Evolutionary conservation across 768 basidiomycete species (phyloP).

Genomic region (Russula vinacea): DNA sequence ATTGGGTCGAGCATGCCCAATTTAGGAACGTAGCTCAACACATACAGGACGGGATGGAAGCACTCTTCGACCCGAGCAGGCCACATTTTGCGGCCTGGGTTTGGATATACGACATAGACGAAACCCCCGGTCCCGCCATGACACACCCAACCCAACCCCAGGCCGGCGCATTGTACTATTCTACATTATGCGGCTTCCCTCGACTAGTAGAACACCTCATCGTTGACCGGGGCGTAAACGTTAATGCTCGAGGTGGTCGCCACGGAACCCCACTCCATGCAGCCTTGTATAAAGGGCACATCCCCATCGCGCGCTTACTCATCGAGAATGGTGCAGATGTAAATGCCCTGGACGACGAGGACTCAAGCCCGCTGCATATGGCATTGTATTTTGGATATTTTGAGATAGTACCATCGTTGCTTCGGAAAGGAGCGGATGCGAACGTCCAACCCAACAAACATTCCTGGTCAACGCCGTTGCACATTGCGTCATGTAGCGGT

Average conservation of each 20-base stretch:
- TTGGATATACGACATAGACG: background rate
- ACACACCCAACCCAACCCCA: background rate
- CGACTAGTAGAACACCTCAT: background rate
- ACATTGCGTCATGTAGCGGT: background rate
- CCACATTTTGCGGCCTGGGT: conserved; percentile 1
- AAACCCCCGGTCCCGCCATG: background rate
- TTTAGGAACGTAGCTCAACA: background rate
- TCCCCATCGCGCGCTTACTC: background rate
- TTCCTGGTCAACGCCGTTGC: background rate
- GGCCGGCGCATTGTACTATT: background rate
- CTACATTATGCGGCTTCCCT: background rate
- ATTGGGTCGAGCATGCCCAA: conserved; percentile 7
- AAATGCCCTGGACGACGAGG: background rate
- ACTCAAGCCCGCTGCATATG: background rate
- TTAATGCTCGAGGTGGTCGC: conserved; percentile 4
- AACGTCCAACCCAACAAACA: background rate
- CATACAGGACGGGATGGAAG: background rate
- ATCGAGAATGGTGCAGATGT: background rate
- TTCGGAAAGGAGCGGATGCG: background rate
- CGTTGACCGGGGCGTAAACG: background rate
- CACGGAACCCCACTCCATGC: background rate
- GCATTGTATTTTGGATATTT: background rate
- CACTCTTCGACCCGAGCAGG: background rate
- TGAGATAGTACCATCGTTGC: background rate
- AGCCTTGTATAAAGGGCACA: background rate